Percentiles rank a stretch among this genome's conserved stretches.
Conservation (phyloP, 306 rosid species). For the Cucurbita moschata region DNA sequence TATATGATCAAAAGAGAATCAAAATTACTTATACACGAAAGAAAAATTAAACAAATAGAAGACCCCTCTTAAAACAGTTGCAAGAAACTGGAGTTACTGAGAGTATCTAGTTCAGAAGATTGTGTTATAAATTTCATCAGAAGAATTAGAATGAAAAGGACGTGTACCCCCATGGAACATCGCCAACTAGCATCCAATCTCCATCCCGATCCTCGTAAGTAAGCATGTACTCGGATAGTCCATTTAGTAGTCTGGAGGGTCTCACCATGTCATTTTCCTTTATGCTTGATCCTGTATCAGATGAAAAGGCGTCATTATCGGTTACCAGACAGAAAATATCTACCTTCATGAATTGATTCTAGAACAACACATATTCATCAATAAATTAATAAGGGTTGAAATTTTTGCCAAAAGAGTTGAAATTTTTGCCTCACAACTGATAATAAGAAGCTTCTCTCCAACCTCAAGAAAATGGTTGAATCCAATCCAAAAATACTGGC, state of each 20-base stretch:
- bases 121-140: neutral
- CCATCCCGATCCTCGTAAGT: slow-evolving; percentile 95
- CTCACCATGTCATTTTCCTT: slow-evolving; percentile 25
- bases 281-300: slow-evolving; percentile 33
- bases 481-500: neutral
- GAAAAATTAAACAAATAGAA: neutral
- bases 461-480: neutral
- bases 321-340: neutral
- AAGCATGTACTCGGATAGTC: slow-evolving; percentile 61
- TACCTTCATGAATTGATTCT: neutral
- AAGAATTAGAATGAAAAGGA: neutral
- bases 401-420: neutral
- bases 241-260: slow-evolving; percentile 52
- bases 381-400: neutral
- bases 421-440: neutral
- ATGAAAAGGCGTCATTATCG: slow-evolving; percentile 4
- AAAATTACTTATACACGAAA: neutral
- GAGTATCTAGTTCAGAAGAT: neutral
- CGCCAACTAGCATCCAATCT: slow-evolving; percentile 99
- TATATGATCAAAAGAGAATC: neutral
- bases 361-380: neutral
- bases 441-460: neutral
- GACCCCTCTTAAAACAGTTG: neutral
- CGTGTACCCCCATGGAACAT: slow-evolving; percentile 91
- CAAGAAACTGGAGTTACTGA: neutral